Evolutionary conservation across 108 stramenopile species (phyloP).

Genomic region (Cylindrotheca fusiformis): DNA sequence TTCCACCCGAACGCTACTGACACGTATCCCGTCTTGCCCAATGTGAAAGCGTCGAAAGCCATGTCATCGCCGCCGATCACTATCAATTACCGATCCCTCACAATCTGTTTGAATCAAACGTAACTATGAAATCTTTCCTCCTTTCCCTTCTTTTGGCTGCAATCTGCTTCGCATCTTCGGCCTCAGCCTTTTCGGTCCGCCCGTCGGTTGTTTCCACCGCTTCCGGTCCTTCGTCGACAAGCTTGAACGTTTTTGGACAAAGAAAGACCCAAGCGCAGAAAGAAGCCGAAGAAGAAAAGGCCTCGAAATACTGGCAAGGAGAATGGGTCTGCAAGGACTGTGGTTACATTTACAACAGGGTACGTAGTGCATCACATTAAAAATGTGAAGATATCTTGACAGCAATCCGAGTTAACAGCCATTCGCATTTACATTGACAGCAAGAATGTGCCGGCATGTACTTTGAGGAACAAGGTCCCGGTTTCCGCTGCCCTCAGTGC

Average conservation of each 20-base stretch:
- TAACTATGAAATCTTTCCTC: conserved; percentile 14
- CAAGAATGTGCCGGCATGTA: conserved; percentile 92
- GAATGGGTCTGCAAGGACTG: conserved; percentile 99
- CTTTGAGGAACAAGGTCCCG: conserved; percentile 92
- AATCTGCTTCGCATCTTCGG: neutral
- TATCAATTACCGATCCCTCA: too few relatives aligned
- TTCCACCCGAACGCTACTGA: too few relatives aligned
- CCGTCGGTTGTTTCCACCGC: conserved; percentile 2
- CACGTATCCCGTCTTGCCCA: too few relatives aligned
- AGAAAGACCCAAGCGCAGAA: conserved; percentile 66
- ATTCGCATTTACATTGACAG: conserved; percentile 17
- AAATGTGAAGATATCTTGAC: neutral
- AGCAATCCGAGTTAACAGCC: neutral
- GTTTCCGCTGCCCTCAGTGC: conserved; percentile 97
- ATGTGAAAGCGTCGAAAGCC: too few relatives aligned
- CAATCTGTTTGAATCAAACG: too few relatives aligned
- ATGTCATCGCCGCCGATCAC: too few relatives aligned
- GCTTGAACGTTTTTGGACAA: conserved; percentile 81
- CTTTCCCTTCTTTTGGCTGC: conserved; percentile 5
- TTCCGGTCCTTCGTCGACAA: conserved; percentile 23
- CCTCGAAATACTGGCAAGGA: conserved; percentile 87
- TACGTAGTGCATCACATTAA: conserved; percentile 14
- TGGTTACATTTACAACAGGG: conserved; percentile 95
- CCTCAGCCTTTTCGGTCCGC: conserved; percentile 19
- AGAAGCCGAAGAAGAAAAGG: conserved; percentile 58